These are phyloP conservation scores for Vanilla planifolia DNA, from an alignment of 106 monocot species.

Conservation along the genomic window DNA sequence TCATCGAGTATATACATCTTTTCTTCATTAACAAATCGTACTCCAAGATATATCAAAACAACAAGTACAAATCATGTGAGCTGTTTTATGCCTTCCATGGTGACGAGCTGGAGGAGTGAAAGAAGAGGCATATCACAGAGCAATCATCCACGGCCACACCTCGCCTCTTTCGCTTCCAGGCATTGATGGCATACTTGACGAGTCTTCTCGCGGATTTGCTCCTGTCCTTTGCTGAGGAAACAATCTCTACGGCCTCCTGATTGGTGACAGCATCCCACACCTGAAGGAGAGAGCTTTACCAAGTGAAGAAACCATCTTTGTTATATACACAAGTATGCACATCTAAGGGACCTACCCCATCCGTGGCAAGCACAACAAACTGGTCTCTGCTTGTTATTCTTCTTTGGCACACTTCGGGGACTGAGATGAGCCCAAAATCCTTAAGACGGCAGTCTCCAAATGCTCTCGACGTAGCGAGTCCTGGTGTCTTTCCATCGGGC, in stretches of 20 bases:
- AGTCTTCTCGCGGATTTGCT: constrained; percentile 65
- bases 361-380: constrained; percentile 88
- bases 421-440: constrained; percentile 69
- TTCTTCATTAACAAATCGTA: too few species aligned
- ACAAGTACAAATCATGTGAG: too few species aligned
- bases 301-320: too few species aligned
- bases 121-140: constrained; percentile 86
- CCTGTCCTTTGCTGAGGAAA: constrained; percentile 48
- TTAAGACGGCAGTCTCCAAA: constrained; percentile 90
- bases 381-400: constrained; percentile 44
- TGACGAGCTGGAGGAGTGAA: constrained; percentile 21
- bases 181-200: constrained; percentile 59
- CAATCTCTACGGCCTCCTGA: constrained; percentile 76
- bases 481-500: constrained; percentile 56
- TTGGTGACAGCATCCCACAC: constrained; percentile 97
- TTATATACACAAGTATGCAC: too few species aligned
- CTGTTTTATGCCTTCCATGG: too few species aligned
- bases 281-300: too few species aligned
- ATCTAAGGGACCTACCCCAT: constrained; percentile 72
- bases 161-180: constrained; percentile 70
- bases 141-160: constrained; percentile 85
- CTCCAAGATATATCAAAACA: too few species aligned
- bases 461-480: constrained; percentile 92
- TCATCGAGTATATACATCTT: background rate
- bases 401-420: constrained; percentile 74